These are phyloP conservation scores for Camelina neglecta DNA, from an alignment of 345 rosid genomes.

Conservation along the genomic window DNA sequence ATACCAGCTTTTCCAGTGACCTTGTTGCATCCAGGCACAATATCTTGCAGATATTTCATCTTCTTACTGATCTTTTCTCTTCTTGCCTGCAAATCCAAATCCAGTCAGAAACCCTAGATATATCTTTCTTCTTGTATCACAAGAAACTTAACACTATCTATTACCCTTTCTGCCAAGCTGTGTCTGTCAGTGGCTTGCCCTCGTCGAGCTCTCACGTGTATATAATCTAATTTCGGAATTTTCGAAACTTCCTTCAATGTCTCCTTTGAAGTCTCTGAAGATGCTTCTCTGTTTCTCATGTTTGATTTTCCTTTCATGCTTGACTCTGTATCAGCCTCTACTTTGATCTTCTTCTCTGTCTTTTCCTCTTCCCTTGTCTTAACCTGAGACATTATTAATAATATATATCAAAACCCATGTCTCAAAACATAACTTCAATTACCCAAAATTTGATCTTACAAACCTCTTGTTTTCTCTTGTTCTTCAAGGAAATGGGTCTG, in stretches of 20 bases:
- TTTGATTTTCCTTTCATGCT: conserved; percentile 41
- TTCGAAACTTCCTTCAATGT: conserved; percentile 45
- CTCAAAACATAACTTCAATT: neutral
- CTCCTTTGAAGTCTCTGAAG: conserved; percentile 43
- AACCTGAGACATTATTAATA: conserved; percentile 37
- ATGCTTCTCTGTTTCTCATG: conserved; percentile 41
- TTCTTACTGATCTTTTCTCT: conserved; percentile 73
- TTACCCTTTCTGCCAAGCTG: conserved; percentile 62
- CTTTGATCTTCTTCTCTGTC: conserved; percentile 47
- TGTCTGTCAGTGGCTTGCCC: conserved; percentile 55
- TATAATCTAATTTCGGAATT: conserved; percentile 46
- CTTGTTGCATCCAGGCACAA: conserved; percentile 73
- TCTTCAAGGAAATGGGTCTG: conserved; percentile 30
- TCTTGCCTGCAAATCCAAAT: conserved; percentile 53
- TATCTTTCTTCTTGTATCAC: conserved; percentile 17
- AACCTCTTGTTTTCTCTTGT: conserved; percentile 60
- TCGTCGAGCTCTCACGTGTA: conserved; percentile 53
- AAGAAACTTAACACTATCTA: neutral
- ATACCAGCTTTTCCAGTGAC: conserved; percentile 72
- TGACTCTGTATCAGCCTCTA: conserved; percentile 46
- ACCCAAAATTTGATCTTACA: conserved; percentile 26
- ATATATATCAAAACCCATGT: neutral
- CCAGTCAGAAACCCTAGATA: conserved; percentile 7
- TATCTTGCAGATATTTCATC: conserved; percentile 72
- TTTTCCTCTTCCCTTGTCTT: conserved; percentile 41